These are phyloP conservation scores for Ustilago bromivora DNA, from an alignment of 1,284 basidiomycete species.

Conservation along the genomic window DNA sequence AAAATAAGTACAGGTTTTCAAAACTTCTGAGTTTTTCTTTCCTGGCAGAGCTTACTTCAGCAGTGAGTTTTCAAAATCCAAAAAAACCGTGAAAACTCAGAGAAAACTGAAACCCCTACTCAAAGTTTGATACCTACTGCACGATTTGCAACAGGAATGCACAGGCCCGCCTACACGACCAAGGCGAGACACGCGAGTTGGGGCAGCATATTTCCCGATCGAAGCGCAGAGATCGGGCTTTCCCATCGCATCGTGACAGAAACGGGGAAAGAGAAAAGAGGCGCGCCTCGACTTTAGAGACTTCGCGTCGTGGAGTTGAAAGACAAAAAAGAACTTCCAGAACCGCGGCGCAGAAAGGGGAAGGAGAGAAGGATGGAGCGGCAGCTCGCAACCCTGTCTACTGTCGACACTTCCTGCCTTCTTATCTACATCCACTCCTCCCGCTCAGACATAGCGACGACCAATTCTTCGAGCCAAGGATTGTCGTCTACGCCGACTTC, in stretches of 20 bases:
- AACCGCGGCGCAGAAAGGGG: slow-evolving; percentile 11
- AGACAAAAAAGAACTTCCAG: not conserved
- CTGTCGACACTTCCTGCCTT: not conserved
- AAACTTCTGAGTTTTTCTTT: too few species aligned
- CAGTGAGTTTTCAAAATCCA: too few species aligned
- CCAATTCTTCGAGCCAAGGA: not conserved
- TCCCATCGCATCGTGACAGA: not conserved
- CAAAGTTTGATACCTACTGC: too few species aligned
- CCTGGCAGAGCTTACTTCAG: too few species aligned
- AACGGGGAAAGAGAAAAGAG: slow-evolving; percentile 1
- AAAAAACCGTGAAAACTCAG: too few species aligned
- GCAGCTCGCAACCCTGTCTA: slow-evolving; percentile 4
- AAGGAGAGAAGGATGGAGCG: not conserved
- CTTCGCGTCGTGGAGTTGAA: slow-evolving; percentile 28
- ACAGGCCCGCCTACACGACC: not conserved
- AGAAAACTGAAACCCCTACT: too few species aligned
- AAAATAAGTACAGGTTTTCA: too few species aligned
- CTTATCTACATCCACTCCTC: not conserved
- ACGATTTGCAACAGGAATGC: not conserved
- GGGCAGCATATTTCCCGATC: not conserved
- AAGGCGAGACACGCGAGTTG: not conserved
- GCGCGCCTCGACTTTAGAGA: slow-evolving; percentile 15
- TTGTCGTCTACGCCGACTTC: too few species aligned
- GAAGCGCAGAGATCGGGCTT: not conserved
- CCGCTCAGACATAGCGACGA: not conserved